These are phyloP conservation scores for Solanum lignicaule DNA, from an alignment of 257 asterid species.

Conservation along the genomic window DNA sequence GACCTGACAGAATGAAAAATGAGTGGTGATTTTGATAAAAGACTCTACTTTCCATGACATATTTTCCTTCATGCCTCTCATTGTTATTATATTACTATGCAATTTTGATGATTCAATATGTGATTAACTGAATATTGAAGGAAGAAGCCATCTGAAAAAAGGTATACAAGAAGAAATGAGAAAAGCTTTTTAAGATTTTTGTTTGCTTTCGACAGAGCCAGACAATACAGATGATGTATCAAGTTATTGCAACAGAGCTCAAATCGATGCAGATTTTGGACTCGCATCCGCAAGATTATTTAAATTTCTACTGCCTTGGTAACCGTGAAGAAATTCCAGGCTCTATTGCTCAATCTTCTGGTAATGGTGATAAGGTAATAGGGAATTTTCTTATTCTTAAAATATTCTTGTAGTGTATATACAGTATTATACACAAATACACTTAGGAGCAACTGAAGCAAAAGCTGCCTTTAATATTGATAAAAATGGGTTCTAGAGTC, in stretches of 20 bases:
- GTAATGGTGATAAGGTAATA: conserved; percentile 54
- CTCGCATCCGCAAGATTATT: conserved; percentile 63
- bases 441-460: not conserved
- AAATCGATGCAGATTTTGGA: conserved; percentile 41
- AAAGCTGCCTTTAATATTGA: not conserved
- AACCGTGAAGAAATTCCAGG: conserved; percentile 51
- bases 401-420: not conserved
- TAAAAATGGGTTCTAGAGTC: not conserved
- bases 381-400: not conserved
- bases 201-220: conserved; percentile 43
- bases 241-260: conserved; percentile 59
- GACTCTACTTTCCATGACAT: not conserved
- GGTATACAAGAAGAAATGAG: not conserved
- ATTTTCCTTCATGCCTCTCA: not conserved
- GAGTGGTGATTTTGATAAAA: not conserved
- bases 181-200: not conserved
- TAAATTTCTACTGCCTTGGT: conserved; percentile 90
- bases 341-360: conserved; percentile 21
- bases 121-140: not conserved
- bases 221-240: conserved; percentile 82
- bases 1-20: not conserved
- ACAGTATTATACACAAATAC: not conserved
- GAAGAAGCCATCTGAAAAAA: not conserved
- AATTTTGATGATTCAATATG: not conserved
- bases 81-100: not conserved